Base-by-base conservation (phyloP, 129 eudicot species). In the Artemisia tridentata region DNA sequence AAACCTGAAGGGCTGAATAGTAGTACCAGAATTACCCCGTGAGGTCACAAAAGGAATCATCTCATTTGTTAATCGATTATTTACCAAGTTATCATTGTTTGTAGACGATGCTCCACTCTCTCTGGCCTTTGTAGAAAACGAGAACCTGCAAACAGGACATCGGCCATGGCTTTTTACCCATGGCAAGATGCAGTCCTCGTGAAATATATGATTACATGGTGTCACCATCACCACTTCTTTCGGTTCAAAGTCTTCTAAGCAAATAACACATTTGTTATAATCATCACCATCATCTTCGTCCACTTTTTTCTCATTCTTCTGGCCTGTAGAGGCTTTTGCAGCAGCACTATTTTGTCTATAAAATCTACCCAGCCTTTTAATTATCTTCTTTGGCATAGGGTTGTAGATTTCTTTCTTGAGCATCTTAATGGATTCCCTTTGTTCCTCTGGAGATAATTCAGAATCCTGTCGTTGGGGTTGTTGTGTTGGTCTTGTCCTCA, bases 171-270 rank as follows among this genome's bases (percentile, higher is more conserved):
- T 82, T 81, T 82, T 86, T 19, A 91, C 88, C 97, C 97, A 91
- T 0, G 97, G 97, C 16, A 88, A 76, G 55, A 91, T 91, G 74
- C 97, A 91, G 1, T 86, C 89, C 66, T 86, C 97, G 6, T 91
- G 97, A 61, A 88, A 91, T 91, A 84, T 84, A 79, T 91, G 97
- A 48, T 67, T 69, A 68, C 97, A 91, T 0, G 97, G 93, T 25
- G 97, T 91, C 57, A 82, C 61, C 74, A 71, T 88, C 65, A 91
- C 90, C 21, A 67, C 67, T 50, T 81, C 69, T 62, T 71, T 84
- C 4, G 82, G 45, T 47, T 84, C 85, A 53, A 91, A 91, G 69
- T 91, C 88, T 16, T 91, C 96, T 58, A 91, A 78, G 75, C 97
- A 91, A 71, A 91, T 41, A 12, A 87, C 90, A 25, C 29, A 25